Evolutionary conservation across 495 filamentous ascomycete species (phyloP).

Genomic region (Physcia stellaris): DNA sequence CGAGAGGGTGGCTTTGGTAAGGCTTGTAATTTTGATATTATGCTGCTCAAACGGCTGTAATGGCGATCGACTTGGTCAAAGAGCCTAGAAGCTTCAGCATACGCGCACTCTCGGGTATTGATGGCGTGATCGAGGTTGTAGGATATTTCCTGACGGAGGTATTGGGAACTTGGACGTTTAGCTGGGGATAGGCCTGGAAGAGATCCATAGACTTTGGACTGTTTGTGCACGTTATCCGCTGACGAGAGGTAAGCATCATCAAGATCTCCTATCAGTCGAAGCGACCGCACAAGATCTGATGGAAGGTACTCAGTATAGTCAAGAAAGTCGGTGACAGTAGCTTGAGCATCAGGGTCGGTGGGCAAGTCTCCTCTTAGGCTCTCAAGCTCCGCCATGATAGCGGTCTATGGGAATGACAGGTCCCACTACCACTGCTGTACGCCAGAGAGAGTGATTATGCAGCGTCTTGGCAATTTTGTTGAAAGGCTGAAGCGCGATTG

Average conservation of each 20-base stretch:
- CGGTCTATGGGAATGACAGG: too few species aligned
- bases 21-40: constrained; percentile 67
- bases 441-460: too few species aligned
- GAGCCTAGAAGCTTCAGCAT: constrained; percentile 73
- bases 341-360: constrained; percentile 81
- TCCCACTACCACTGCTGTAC: too few species aligned
- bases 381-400: too few species aligned
- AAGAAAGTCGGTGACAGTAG: constrained; percentile 87
- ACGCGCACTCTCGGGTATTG: constrained; percentile 59
- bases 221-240: constrained; percentile 53
- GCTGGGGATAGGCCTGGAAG: constrained; percentile 46
- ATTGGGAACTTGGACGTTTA: constrained; percentile 37
- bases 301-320: constrained; percentile 96
- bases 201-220: constrained; percentile 59
- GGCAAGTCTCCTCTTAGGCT: constrained; percentile 8
- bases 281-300: constrained; percentile 77
- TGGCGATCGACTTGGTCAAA: constrained; percentile 68
- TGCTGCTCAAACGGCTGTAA: constrained; percentile 58
- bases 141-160: constrained; percentile 65
- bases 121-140: constrained; percentile 58
- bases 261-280: constrained; percentile 75
- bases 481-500: too few species aligned
- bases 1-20: constrained; percentile 59
- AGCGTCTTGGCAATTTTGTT: too few species aligned
- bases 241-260: constrained; percentile 56